A percentile compares a stretch with the other conserved stretches of the same genome.
Evolutionary conservation across 306 rosid genomes (phyloP).

Genomic region (Mimosa bimucronata): DNA sequence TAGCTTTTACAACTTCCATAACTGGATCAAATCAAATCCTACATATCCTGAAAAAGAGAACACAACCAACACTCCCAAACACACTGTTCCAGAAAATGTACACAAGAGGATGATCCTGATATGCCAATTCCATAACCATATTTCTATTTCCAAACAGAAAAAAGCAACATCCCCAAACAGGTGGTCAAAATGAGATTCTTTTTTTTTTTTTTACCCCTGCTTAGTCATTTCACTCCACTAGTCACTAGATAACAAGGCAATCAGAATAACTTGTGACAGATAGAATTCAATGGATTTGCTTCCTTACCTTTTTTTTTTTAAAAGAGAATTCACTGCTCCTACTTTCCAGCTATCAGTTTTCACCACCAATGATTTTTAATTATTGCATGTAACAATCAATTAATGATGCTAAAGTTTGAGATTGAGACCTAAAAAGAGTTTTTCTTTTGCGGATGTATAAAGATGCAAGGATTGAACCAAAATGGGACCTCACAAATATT

Average conservation of each 20-base stretch:
- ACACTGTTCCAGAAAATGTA: background rate
- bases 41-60: background rate
- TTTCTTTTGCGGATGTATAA: background rate
- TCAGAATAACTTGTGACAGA: constrained; percentile 5
- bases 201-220: background rate
- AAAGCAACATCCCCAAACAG: constrained; percentile 3
- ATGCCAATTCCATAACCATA: constrained; percentile 3
- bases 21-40: background rate
- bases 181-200: background rate
- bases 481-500: constrained; percentile 36
- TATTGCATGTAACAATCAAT: background rate
- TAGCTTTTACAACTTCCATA: constrained; percentile 9
- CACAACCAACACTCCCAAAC: background rate
- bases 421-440: constrained; percentile 13
- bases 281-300: background rate
- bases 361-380: background rate
- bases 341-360: background rate
- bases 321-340: constrained; percentile 8
- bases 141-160: background rate
- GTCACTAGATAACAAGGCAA: background rate
- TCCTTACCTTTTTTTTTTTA: background rate
- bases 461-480: constrained; percentile 24
- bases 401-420: constrained; percentile 21
- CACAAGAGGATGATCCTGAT: background rate
- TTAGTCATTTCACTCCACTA: constrained; percentile 11